Base-by-base conservation (phyloP, 805 yeast genomes). In the Candida fluviatilis region DNA sequence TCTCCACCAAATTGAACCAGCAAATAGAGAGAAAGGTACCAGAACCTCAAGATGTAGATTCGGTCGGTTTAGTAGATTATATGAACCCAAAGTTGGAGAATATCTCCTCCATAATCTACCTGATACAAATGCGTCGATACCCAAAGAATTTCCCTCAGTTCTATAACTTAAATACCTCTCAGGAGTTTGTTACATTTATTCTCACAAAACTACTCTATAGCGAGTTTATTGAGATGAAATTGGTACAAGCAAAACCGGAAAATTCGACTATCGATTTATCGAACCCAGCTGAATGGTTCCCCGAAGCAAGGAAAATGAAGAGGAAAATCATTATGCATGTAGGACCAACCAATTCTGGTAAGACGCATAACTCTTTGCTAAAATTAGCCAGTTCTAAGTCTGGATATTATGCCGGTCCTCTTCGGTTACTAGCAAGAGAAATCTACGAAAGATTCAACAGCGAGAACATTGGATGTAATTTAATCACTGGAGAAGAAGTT, bases 271-370 rank as follows among this genome's bases (percentile, higher is more conserved):
- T 62, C 5, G 68, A 62, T 35, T 50, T 60, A 14, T 52, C 60
- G 4, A 57, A 64, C 37, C 73, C 73, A 6, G 66, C 69, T 3
- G 64, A 64, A 47, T 84, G 95, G 89, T 93, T 72, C 51, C 96
- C 98, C 0, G 78, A 72, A 32, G 95, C 99, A 0, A 69, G 98
- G 28, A 76, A 79, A 45, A 68, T 88, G 66, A 80, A 78, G 46
- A 69, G 99, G 28, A 81, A 83, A 36, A 71, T 93, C 35, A 73
- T 84, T n/a, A 76, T 93, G 80, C 99, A 93, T 57, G 86, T 93
- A 8, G 99, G 99, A 0, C 99, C 99, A 1, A 93, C 99, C 0
- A 93, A 93, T 57, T 82, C 93, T 48, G 99, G 99, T 10, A 93
- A 93, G 53, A 93, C 98, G 0, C 85, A 86, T 54, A 74, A 76